Base-by-base conservation (phyloP, 768 basidiomycete species). In the Lentinula raphanica region DNA sequence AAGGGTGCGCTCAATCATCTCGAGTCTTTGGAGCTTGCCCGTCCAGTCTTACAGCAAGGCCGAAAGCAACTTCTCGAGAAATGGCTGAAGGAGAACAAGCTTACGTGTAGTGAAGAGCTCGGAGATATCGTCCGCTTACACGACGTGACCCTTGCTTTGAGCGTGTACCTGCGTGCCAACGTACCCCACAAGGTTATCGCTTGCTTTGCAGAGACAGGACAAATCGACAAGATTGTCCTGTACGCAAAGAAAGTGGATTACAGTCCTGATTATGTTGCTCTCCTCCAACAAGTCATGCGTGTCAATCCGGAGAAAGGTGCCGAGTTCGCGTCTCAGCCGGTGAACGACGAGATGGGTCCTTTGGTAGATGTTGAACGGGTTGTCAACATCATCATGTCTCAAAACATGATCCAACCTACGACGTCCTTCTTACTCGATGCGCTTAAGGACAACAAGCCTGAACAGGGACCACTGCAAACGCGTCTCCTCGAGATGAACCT, bases 21-120 rank as follows among this genome's bases (percentile, higher is more conserved):
- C 8, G 97, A 99, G 71, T 95, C 93, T 13, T 72, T 99, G 31
- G 97, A 99, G 71, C 83, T 99, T 46, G 97, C 97, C 1, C 85
- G 94, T 48, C 97, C 97, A 17, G 97, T 99, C 7, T 76, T 99
- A 45, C 88, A 92, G 63, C 97, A 99, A 74, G 94, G 94, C 35
- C 86, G 94, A 71, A 98, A 99, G 74, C 93, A 98, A 67, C 77
- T 98, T 45, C 78, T 99, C 15, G 97, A 99, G 78, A 98, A 98
- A 67, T 99, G 97, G 97, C 76, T 99, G 60, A 99, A 99, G 74
- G 97, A 99, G 80, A 98, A 97, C 77, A 99, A 98, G 94, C 86
- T 99, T 54, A 95, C 96, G 57, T 99, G 97, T 76, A 94, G 91
- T 65, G 97, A 99, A 73, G 96, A 99, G 70, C 87, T 99, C 25